A percentile compares a stretch with the other conserved stretches of the same genome.
These are phyloP conservation scores for Darksidea phi DNA, from an alignment of 495 filamentous ascomycete genomes.

Conservation along the genomic window DNA sequence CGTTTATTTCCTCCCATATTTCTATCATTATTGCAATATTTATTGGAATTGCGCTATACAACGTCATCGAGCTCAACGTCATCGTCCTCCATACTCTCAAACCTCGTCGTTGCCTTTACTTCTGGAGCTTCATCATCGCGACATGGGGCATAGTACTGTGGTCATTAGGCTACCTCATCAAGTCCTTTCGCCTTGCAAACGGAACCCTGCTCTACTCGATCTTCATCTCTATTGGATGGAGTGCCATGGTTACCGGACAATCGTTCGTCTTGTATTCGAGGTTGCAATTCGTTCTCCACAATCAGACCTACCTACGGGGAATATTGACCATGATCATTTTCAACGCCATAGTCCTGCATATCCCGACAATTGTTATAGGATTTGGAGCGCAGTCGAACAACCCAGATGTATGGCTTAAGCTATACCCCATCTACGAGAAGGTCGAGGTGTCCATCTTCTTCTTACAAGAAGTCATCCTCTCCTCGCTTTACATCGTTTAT, in stretches of 20 bases:
- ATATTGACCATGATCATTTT: conserved; percentile 60
- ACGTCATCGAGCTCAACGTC: too few relatives aligned
- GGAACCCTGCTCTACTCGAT: too few relatives aligned
- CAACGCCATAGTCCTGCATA: conserved; percentile 54
- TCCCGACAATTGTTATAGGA: conserved; percentile 45
- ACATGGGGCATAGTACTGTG: too few relatives aligned
- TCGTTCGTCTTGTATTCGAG: conserved; percentile 66
- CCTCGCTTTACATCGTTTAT: conserved; percentile 56
- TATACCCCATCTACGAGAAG: conserved; percentile 60
- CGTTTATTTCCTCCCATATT: too few relatives aligned
- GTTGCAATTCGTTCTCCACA: conserved; percentile 58
- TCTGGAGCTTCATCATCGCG: too few relatives aligned
- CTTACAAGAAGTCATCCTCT: conserved; percentile 63
- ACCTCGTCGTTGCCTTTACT: too few relatives aligned
- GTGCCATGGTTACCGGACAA: conserved; percentile 43
- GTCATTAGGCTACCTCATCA: too few relatives aligned
- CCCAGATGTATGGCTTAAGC: conserved; percentile 32
- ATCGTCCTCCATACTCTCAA: too few relatives aligned
- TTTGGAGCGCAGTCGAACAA: conserved; percentile 20
- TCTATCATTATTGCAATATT: too few relatives aligned
- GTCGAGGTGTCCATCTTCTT: conserved; percentile 63
- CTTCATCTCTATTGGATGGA: conserved; percentile 15
- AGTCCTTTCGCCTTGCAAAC: too few relatives aligned
- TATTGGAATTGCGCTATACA: too few relatives aligned
- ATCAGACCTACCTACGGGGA: conserved; percentile 50